phyloP scores from a whole-genome alignment of 106 monocot genomes.

The Alisma plantagoaquatica region DNA sequence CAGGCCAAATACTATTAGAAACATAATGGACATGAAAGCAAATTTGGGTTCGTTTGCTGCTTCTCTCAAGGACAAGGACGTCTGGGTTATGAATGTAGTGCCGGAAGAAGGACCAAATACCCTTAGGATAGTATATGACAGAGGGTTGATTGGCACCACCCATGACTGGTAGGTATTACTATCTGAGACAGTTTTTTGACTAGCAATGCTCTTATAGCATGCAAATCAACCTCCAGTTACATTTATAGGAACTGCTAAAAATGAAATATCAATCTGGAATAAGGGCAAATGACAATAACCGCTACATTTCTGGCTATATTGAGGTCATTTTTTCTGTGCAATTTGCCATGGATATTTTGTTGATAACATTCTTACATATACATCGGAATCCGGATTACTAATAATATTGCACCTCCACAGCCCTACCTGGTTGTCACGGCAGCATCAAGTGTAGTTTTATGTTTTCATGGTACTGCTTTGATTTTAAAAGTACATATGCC shows the following conservation, averaged over 20 bases:
- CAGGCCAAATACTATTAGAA: slow-evolving; percentile 50
- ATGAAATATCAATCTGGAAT: neutral
- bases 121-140: slow-evolving; percentile 82
- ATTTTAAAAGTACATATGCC: too few relatives aligned
- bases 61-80: slow-evolving; percentile 67
- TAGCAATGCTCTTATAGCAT: too few relatives aligned
- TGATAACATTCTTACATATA: too few relatives aligned
- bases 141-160: slow-evolving; percentile 68
- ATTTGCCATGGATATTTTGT: too few relatives aligned
- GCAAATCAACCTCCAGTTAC: too few relatives aligned
- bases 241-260: too few relatives aligned
- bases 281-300: neutral
- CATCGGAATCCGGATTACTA: too few relatives aligned
- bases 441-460: too few relatives aligned
- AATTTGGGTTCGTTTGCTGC: slow-evolving; percentile 90
- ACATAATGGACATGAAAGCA: slow-evolving; percentile 98
- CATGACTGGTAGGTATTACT: slow-evolving; percentile 75
- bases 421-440: too few relatives aligned
- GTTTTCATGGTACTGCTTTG: too few relatives aligned
- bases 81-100: slow-evolving; percentile 98
- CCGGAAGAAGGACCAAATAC: slow-evolving; percentile 65
- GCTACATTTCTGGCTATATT: neutral
- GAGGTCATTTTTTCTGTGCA: too few relatives aligned
- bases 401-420: too few relatives aligned
- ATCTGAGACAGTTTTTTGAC: neutral